Conservation (phyloP, 202 grass and related monocot genomes). For the Cymbopogon flexuosus region DNA sequence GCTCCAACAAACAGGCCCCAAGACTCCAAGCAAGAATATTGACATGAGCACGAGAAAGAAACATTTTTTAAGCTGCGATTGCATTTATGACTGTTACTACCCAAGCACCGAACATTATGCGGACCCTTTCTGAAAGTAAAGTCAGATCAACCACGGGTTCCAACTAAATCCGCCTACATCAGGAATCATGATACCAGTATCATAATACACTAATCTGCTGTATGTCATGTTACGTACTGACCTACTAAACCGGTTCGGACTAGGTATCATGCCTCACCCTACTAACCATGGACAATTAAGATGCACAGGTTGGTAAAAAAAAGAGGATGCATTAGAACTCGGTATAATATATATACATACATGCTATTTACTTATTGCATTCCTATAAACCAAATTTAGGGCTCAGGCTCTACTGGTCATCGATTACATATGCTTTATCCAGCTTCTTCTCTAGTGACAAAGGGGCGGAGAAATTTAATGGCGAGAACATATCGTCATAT, state of each 20-base stretch:
- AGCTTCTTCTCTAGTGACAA: slow-evolving; percentile 79
- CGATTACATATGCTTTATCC: slow-evolving; percentile 55
- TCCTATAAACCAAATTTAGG: slow-evolving; percentile 26
- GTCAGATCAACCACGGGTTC: neutral
- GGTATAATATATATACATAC: neutral
- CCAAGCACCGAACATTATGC: too few species aligned
- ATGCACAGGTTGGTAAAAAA: neutral
- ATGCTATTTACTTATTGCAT: too few species aligned
- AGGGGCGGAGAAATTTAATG: slow-evolving; percentile 58
- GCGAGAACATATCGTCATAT: slow-evolving; percentile 80
- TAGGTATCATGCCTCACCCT: neutral
- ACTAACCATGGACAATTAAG: neutral
- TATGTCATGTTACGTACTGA: neutral
- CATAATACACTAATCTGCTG: too few species aligned
- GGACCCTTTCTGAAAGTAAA: neutral
- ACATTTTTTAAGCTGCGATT: neutral
- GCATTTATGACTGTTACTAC: neutral
- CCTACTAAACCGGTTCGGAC: neutral
- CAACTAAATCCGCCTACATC: neutral
- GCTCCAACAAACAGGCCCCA: too few species aligned
- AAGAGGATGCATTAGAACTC: too few species aligned
- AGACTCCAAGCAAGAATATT: too few species aligned
- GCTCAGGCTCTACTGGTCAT: slow-evolving; percentile 46
- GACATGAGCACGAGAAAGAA: too few species aligned
- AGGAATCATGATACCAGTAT: neutral